These are phyloP conservation scores for Leucocoprinus birnbaumii DNA, from an alignment of 768 basidiomycete species.

Conservation along the genomic window DNA sequence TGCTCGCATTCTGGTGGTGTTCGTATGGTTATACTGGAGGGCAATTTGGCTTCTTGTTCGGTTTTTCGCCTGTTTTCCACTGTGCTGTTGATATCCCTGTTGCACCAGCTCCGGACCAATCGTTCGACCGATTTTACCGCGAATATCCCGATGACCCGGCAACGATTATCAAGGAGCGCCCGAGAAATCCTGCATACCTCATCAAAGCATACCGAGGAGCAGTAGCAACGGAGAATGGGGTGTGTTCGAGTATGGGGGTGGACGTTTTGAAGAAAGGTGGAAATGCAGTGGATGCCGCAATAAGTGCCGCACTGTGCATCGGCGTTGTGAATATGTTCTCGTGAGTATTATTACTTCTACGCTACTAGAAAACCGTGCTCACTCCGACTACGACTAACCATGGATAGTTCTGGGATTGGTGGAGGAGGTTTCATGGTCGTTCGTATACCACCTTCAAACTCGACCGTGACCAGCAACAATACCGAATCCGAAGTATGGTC, in stretches of 20 bases:
- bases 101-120: too few species aligned
- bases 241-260: slow-evolving; percentile 86
- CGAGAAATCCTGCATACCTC: slow-evolving; percentile 40
- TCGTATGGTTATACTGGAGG: too few species aligned
- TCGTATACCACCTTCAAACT: slow-evolving; percentile 57
- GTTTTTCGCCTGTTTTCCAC: too few species aligned
- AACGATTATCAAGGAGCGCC: neutral
- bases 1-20: too few species aligned
- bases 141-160: too few species aligned
- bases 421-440: slow-evolving; percentile 88
- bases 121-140: too few species aligned
- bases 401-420: slow-evolving; percentile 72
- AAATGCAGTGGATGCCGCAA: slow-evolving; percentile 87
- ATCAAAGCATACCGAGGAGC: slow-evolving; percentile 71
- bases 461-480: neutral
- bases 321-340: slow-evolving; percentile 92
- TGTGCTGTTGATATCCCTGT: too few species aligned
- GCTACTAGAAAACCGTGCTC: too few species aligned
- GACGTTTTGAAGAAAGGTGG: slow-evolving; percentile 65
- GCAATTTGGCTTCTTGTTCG: too few species aligned
- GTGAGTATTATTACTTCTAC: too few species aligned
- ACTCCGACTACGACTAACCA: too few species aligned
- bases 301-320: slow-evolving; percentile 74
- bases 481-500: slow-evolving; percentile 56
- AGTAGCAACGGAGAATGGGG: slow-evolving; percentile 84